These are phyloP conservation scores for Somion occarium DNA, from an alignment of 1,284 basidiomycete species.

Conservation along the genomic window DNA sequence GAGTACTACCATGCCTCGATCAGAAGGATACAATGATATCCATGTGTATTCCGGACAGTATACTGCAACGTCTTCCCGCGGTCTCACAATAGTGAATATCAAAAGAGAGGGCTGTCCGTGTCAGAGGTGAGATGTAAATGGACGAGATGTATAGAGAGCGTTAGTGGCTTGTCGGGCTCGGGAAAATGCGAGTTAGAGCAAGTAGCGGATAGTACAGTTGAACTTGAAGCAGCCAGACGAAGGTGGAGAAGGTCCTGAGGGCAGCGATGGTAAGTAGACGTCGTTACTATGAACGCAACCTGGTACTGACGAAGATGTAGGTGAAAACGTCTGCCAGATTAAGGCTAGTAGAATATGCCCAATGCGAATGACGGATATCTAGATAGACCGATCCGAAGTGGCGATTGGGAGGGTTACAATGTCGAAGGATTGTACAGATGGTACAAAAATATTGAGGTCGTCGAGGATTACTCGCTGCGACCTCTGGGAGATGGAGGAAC, in stretches of 20 bases:
- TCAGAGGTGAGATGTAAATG: too few relatives aligned
- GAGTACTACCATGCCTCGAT: not conserved
- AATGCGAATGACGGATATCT: not conserved
- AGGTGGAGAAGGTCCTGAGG: not conserved
- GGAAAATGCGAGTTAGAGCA: not conserved
- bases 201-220: not conserved
- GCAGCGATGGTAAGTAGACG: not conserved
- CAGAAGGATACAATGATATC: not conserved
- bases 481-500: conserved; percentile 2
- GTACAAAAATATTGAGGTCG: not conserved
- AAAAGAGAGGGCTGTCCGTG: too few relatives aligned
- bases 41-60: not conserved
- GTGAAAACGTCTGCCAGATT: not conserved
- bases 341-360: not conserved
- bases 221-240: not conserved
- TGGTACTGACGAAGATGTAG: not conserved
- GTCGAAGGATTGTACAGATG: conserved; percentile 21
- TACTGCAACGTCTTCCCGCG: not conserved
- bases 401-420: not conserved
- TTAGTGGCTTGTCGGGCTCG: not conserved
- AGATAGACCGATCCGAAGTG: not conserved
- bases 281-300: not conserved
- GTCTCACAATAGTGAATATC: not conserved
- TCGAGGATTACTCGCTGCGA: conserved; percentile 12
- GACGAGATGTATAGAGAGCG: not conserved